Percentiles rank a stretch among this genome's conserved stretches.
Conservation (phyloP, 1,284 basidiomycete genomes). For the Peniophora sp. region DNA sequence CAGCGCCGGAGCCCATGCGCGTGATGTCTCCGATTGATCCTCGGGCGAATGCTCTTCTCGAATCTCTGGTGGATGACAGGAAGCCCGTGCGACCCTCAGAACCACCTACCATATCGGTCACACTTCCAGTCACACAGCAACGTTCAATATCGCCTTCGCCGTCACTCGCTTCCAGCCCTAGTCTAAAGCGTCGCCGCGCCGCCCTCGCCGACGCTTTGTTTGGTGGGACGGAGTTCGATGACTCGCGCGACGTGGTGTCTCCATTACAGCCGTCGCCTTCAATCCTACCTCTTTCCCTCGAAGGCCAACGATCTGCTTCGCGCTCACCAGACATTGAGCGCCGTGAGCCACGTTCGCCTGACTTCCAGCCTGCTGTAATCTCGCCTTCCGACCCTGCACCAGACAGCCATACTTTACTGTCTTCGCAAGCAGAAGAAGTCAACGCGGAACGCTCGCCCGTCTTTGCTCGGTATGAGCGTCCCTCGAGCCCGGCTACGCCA, state of each 20-base stretch:
- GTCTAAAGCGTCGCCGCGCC: slow-evolving; percentile 47
- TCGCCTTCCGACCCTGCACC: not conserved
- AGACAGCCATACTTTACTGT: not conserved
- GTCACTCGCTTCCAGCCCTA: slow-evolving; percentile 25
- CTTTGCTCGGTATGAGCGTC: too few relatives aligned
- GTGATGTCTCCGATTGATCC: slow-evolving; percentile 25
- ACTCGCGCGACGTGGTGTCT: slow-evolving; percentile 10
- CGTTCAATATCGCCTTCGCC: too few relatives aligned
- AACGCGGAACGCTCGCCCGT: not conserved
- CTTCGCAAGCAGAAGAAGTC: slow-evolving; percentile 3
- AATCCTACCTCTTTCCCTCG: too few relatives aligned
- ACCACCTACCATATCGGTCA: slow-evolving; percentile 4
- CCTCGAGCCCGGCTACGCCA: too few relatives aligned
- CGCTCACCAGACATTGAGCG: too few relatives aligned
- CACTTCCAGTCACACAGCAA: too few relatives aligned
- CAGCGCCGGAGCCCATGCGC: too few relatives aligned
- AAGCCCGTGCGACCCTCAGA: slow-evolving; percentile 16
- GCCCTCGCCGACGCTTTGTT: slow-evolving; percentile 71
- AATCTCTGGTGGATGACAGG: slow-evolving; percentile 59
- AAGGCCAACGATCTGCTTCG: too few relatives aligned
- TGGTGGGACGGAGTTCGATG: slow-evolving; percentile 38
- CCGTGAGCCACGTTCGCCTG: too few relatives aligned
- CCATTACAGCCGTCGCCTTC: too few relatives aligned
- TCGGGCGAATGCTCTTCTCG: slow-evolving; percentile 53
- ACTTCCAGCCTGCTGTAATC: too few relatives aligned